These are phyloP conservation scores for Pseudogymnoascus sp. DNA, from an alignment of 2,329 filamentous ascomycete genomes.

Conservation along the genomic window DNA sequence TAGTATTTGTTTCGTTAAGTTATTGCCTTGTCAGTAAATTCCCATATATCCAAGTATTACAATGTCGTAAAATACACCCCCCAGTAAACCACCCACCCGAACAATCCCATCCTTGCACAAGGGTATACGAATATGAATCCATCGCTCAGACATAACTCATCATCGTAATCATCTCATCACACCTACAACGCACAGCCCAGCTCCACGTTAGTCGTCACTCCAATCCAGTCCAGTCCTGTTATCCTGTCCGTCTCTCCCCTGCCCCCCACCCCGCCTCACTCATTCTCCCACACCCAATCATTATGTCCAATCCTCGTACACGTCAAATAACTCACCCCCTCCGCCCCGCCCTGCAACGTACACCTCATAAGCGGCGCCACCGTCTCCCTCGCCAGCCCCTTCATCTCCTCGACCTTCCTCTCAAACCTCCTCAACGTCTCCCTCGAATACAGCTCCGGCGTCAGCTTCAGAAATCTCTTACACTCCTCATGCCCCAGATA, in stretches of 20 bases:
- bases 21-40: not conserved
- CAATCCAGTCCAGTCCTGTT: not conserved
- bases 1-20: not conserved
- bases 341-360: conserved; percentile 62
- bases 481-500: conserved; percentile 82
- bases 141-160: conserved; percentile 4
- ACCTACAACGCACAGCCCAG: not conserved
- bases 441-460: conserved; percentile 71
- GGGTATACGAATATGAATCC: conserved; percentile 4
- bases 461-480: conserved; percentile 80
- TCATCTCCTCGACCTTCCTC: conserved; percentile 79
- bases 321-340: conserved; percentile 52
- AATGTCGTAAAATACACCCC: conserved; percentile 1
- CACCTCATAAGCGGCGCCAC: conserved; percentile 82
- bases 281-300: conserved; percentile 50
- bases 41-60: conserved; percentile 5
- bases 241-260: not conserved
- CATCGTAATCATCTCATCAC: conserved; percentile 5
- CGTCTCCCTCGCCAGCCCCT: conserved; percentile 69
- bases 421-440: conserved; percentile 85
- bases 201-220: not conserved
- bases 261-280: not conserved
- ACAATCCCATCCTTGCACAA: not conserved
- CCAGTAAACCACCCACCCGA: not conserved
- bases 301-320: conserved; percentile 53